Base-by-base conservation (phyloP, 2,329 filamentous ascomycete genomes). In the Aspergillus tamarii region DNA sequence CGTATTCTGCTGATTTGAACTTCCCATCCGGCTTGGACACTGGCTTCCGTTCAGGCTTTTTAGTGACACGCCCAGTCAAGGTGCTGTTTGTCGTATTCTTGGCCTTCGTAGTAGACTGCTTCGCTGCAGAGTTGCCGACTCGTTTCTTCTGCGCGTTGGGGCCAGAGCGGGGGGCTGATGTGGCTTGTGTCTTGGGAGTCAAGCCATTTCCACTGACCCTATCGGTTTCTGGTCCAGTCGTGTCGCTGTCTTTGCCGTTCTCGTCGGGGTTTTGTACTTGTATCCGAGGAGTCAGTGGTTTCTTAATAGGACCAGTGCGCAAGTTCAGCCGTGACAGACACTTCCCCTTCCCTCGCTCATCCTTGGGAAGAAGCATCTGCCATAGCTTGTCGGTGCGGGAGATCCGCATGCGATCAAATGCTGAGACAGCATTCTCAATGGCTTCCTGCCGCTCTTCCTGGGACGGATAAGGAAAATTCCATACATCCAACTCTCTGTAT, bases 401-500 rank as follows among this genome's bases (percentile, higher is more conserved):
- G 21, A 89, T 77, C 32, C 88, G 82, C 76, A 86, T 81, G 59
- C 88, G 83, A 74, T 90, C 88, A 73, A 87, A 89, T 50, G 87
- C 86, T 59, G 84, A 84, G 70, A 89, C 84, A 60, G 87, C 87
- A 75, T 85, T 85, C 66, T 88, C 84, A 69, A 89, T 86, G 32
- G 87, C 88, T 59, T 83, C 78, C 65, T 88, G 80, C 21, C 87
- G 82, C 62, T 89, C 85, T 54, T 85, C 82, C 54, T 83, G 72
- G 43, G 77, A 82, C 32, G 81, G 82, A 73, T 89, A 90, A 14
- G 81, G 81, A 70, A 89, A 89, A 9, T 82, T 84, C 81, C 83
- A 89, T 11, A 88, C 82, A 70, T 89, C 86, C 65, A 90, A 77
- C 59, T 89, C 87, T 69, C 85, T 86, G 73, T 84, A 89, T 19